Evolutionary conservation across 78 protist genomes (phyloP), one percentile per base, ranked within the genome.

Genomic region (Tieghemostelium lacteum): DNA sequence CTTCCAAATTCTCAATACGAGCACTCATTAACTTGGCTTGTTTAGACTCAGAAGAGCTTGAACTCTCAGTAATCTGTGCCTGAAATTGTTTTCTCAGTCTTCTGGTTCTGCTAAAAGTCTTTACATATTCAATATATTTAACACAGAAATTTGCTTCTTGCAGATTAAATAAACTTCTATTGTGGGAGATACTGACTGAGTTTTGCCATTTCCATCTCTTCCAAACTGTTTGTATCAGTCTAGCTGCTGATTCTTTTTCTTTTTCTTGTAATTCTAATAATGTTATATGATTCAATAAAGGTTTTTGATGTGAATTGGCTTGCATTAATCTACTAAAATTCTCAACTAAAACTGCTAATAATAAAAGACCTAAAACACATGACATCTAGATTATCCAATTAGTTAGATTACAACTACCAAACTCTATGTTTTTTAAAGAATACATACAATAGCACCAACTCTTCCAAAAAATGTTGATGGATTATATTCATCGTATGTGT

Each of bases 261-360:
- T 42, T 65, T 37, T 80, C 65, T 40, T 65, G 76, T 26, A 61
- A 37, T 29, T 80, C 77, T 40, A 80, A 45, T 0, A 80, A n/a
- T 45, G 72, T 42, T 60, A 80, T 52, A 40, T 66, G 40, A 58
- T 80, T 80, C 62, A 80, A 69, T 0, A 80, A 34, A 45, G 88
- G 88, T 55, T 52, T 67, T 80, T 80, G 88, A 80, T 80, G 88
- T 2, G 76, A n/a, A 34, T 65, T 80, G 36, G 88, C 67, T 55
- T 57, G 88, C 17, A 73, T 80, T 28, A 80, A 28, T 34, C 73
- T 54, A 8, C 45, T 36, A 67, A 80, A 80, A 24, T 71, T 67
- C 40, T 80, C 88, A 80, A 80, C 64, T 55, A 80, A 61, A 67
- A 57, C 65, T 28, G 88, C 42, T 37, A 80, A 42, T 45, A 63